Percentiles rank a stretch among this genome's conserved stretches.
Evolutionary conservation across 179 eudicot species (phyloP).

Genomic region (Sideroxylon spinosum): DNA sequence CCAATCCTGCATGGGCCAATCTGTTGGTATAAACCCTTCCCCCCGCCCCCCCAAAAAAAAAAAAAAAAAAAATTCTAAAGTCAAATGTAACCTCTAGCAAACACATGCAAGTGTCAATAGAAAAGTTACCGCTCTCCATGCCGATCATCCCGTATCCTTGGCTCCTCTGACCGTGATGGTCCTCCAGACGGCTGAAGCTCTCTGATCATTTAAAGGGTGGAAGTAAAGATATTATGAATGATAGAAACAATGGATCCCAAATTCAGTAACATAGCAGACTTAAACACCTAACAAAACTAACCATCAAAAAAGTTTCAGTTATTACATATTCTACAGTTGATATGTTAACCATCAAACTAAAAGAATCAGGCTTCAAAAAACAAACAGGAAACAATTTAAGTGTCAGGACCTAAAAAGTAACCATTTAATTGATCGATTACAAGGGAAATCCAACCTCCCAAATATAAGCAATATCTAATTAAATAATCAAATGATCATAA

Average conservation of each 20-base stretch:
- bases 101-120: neutral
- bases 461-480: neutral
- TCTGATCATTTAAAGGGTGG: conserved; percentile 35
- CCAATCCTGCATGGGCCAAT: neutral
- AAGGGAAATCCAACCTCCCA: neutral
- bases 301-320: neutral
- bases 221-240: neutral
- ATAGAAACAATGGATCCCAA: conserved; percentile 7
- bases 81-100: neutral
- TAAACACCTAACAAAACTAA: neutral
- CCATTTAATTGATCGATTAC: neutral
- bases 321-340: neutral
- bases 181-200: conserved; percentile 73
- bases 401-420: neutral
- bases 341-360: neutral
- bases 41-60: no score
- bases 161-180: conserved; percentile 81
- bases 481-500: neutral
- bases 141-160: conserved; percentile 75
- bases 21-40: no score
- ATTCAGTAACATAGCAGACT: neutral
- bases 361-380: neutral
- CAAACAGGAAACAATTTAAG: neutral
- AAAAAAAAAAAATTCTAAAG: neutral
- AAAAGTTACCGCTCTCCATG: conserved; percentile 38